Base-by-base conservation (phyloP, 2,329 filamentous ascomycete species). In the Penicillium sp. region DNA sequence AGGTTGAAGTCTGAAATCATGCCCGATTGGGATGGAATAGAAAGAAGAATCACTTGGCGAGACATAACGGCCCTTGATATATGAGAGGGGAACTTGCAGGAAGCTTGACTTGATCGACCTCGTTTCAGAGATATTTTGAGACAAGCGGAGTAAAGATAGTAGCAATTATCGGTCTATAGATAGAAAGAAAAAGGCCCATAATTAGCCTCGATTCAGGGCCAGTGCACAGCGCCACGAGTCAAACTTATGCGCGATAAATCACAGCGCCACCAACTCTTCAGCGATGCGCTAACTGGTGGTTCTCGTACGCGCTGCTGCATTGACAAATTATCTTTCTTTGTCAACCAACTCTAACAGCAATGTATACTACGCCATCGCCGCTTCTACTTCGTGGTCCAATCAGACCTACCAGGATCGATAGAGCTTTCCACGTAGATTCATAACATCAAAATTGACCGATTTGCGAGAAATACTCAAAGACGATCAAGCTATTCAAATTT, bases 61-160 rank as follows among this genome's bases (percentile, higher is more conserved):
- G 34, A 12, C 23, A 37, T 26, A 26, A 17, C 33, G 15, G 27
- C 14, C 23, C 31, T 45, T 38, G 39, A 45, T 48, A 50, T 45
- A 45, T 45, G 30, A 16, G 35, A 39, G 27, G 35, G 26, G 15
- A 23, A 15, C 14, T 26, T 6, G 40, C 42, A 33, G 34, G 36
- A 50, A 50, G 42, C 46, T 49, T 48, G 10, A n/a, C 18, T 37
- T 41, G 26, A 41, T 17, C 39, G 40, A 45, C 46, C 44, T 30
- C 39, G 50, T 51, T 48, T 51, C 48, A 50, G 26, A 34, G 42
- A 42, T 49, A 47, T 47, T 44, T 44, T 43, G 39, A 43, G 45
- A 35, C 35, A 30, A 30, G 30, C 23, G 30, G 22, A 22, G 16
- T 37, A 46, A 51, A 51, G 43, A 51, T 51, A 51, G 48, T 41